Evolutionary conservation across 2,329 filamentous ascomycete genomes (phyloP).

Genomic region (Drechslerella dactyloides): DNA sequence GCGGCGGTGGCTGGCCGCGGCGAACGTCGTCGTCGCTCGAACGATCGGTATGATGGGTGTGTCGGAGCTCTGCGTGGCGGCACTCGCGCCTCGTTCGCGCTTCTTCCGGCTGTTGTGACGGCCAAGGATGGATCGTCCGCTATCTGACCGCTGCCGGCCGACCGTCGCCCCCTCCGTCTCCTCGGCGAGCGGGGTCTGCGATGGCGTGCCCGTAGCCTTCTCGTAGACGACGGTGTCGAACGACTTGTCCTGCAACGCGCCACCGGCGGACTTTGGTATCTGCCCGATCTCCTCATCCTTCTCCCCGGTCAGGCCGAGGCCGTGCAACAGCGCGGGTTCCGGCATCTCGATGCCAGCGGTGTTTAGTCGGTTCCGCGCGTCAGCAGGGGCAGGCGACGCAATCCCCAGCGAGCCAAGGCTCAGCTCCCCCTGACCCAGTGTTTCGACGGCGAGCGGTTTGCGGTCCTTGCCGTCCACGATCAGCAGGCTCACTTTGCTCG

Average conservation of each 20-base stretch:
- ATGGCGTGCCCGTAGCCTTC: constrained; percentile 15
- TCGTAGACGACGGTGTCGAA: constrained; percentile 47
- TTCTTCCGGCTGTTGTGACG: constrained; percentile 69
- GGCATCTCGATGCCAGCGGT: constrained; percentile 32
- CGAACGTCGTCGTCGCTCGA: constrained; percentile 77
- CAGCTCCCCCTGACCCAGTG: constrained; percentile 84
- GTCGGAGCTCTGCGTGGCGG: constrained; percentile 57
- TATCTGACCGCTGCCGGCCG: constrained; percentile 37
- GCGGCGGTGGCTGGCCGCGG: constrained; percentile 92
- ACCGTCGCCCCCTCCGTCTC: constrained; percentile 9
- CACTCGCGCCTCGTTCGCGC: constrained; percentile 79
- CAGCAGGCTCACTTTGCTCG: constrained; percentile 39
- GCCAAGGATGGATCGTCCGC: constrained; percentile 58
- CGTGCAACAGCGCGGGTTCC: constrained; percentile 32
- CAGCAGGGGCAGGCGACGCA: constrained; percentile 18
- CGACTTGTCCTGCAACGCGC: constrained; percentile 29
- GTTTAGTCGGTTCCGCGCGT: constrained; percentile 27
- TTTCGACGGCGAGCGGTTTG: constrained; percentile 81
- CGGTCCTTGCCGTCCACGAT: constrained; percentile 60
- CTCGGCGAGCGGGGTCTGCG: constrained; percentile 23
- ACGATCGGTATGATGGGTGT: constrained; percentile 9
- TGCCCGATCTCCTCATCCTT: constrained; percentile 45
- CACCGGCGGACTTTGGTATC: constrained; percentile 43
- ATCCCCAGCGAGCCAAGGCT: constrained; percentile 89
- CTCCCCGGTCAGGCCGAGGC: constrained; percentile 36